Evolutionary conservation across 257 asterid species (phyloP).

Genomic region (Fraxinus anomala): DNA sequence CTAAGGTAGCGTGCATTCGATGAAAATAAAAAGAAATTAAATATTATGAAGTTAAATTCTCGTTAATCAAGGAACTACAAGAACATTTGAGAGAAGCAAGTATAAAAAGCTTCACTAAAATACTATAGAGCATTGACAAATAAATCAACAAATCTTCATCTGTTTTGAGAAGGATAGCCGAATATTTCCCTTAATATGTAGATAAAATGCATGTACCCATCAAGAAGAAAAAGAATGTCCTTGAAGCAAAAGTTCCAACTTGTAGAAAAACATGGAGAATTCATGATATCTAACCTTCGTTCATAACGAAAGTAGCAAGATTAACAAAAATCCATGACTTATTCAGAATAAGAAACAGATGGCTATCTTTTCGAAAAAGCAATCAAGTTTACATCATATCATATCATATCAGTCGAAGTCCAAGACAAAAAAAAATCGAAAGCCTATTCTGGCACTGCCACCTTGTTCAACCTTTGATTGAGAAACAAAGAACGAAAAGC

Average conservation of each 20-base stretch:
- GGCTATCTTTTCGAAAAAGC: not conserved
- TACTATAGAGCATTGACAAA: not conserved
- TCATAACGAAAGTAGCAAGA: not conserved
- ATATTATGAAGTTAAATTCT: not conserved
- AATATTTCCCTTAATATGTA: not conserved
- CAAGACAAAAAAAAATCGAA: not conserved
- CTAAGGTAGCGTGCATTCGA: not conserved
- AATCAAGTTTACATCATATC: not conserved
- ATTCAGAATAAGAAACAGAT: not conserved
- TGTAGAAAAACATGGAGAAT: not conserved
- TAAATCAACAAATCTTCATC: not conserved
- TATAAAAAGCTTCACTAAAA: no score
- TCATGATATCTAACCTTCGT: not conserved
- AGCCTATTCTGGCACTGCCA: not conserved
- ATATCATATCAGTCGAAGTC: not conserved
- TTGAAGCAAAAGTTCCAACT: not conserved
- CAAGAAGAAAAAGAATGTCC: not conserved
- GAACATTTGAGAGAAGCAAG: not conserved
- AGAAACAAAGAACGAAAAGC: not conserved
- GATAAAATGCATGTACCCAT: not conserved
- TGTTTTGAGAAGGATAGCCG: not conserved
- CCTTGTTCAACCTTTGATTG: not conserved
- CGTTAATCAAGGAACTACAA: not conserved
- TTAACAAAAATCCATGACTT: not conserved
- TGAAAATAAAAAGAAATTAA: no score